These are phyloP conservation scores for Psilocybe mexicana DNA, from an alignment of 1,284 basidiomycete species.

Conservation along the genomic window DNA sequence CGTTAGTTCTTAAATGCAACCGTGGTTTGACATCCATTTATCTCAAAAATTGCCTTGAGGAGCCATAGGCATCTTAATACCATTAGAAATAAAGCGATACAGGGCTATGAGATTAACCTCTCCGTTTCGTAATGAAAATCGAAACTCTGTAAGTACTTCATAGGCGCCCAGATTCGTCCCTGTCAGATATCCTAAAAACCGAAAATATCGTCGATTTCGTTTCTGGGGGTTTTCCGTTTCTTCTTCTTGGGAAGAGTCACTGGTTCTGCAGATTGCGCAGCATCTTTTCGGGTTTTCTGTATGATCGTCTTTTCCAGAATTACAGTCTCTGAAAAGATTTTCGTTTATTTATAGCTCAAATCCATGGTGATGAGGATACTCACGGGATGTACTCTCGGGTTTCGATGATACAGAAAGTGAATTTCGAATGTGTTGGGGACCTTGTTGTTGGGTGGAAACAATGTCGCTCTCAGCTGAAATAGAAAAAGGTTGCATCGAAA, in stretches of 20 bases:
- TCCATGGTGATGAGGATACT: background rate
- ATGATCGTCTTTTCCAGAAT: background rate
- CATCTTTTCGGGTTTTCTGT: background rate
- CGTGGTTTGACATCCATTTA: conserved; percentile 14
- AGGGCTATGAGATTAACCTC: too few species aligned
- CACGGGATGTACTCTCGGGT: background rate
- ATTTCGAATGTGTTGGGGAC: background rate
- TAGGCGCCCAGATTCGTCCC: background rate
- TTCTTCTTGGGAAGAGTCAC: conserved; percentile 27
- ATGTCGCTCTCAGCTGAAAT: background rate
- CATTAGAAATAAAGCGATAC: too few species aligned
- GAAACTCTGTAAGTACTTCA: background rate
- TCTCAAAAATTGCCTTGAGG: background rate
- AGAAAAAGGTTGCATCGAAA: background rate
- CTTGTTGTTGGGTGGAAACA: background rate
- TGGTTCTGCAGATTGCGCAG: conserved; percentile 7
- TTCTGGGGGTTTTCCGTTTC: conserved; percentile 38
- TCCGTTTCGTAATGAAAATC: too few species aligned
- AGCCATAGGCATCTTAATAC: background rate
- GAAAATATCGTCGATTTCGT: conserved; percentile 74
- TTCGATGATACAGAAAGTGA: background rate
- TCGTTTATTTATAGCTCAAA: background rate
- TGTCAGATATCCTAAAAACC: conserved; percentile 34
- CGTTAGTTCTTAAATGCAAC: conserved; percentile 17
- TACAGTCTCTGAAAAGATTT: background rate